Conservation (phyloP, 2,329 filamentous ascomycete genomes). For the Colletotrichum australisinense region DNA sequence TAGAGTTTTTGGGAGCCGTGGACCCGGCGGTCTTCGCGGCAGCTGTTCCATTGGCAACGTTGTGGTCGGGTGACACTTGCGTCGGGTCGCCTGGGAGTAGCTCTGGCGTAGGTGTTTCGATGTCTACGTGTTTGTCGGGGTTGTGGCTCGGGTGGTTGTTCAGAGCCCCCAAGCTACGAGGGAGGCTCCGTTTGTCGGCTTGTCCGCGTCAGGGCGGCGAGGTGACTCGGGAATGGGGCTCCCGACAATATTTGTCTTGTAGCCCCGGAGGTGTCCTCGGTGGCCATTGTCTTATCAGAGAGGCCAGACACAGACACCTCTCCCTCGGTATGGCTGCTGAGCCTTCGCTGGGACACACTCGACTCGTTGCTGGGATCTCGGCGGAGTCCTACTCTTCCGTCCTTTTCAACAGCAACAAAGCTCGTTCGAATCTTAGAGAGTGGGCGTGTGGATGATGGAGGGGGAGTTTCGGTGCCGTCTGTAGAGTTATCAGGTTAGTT, state of each 20-base stretch:
- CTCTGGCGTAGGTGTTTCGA: conserved; percentile 49
- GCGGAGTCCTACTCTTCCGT: conserved; percentile 66
- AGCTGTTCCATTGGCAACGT: conserved; percentile 39
- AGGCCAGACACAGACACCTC: conserved; percentile 40
- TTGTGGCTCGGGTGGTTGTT: conserved; percentile 50
- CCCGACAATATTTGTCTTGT: conserved; percentile 48
- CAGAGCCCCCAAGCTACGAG: conserved; percentile 38
- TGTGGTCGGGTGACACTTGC: conserved; percentile 22
- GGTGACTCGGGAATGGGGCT: conserved; percentile 58
- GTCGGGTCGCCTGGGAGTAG: conserved; percentile 45
- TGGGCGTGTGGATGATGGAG: conserved; percentile 58
- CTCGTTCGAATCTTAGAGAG: conserved; percentile 81
- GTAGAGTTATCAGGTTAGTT: conserved; percentile 12
- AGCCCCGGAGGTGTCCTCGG: conserved; percentile 46
- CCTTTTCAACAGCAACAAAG: conserved; percentile 79
- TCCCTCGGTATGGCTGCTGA: conserved; percentile 51
- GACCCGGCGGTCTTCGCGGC: conserved; percentile 40
- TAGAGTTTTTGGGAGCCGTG: conserved; percentile 18
- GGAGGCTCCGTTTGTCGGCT: conserved; percentile 40
- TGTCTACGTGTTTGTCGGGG: conserved; percentile 53
- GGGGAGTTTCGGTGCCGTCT: conserved; percentile 37
- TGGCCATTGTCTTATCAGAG: conserved; percentile 28
- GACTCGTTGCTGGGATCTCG: conserved; percentile 58
- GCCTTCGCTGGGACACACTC: conserved; percentile 47
- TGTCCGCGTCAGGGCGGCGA: conserved; percentile 40